Conservation (phyloP, 768 basidiomycete genomes). For the Artomyces pyxidatus region DNA sequence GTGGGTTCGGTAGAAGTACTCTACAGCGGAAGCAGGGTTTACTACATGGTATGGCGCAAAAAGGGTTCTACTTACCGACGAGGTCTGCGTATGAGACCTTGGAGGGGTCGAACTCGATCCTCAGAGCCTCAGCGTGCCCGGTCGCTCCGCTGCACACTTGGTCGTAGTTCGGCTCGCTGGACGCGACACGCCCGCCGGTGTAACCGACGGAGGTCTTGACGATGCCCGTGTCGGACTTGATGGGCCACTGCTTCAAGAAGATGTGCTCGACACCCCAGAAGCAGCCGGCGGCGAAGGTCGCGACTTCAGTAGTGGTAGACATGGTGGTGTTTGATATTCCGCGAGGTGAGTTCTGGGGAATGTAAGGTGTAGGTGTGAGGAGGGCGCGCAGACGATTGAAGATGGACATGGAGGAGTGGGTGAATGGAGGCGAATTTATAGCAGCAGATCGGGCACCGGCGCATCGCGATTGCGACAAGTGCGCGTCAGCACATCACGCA, state of each 20-base stretch:
- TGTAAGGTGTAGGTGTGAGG: too few relatives aligned
- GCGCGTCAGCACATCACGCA: too few relatives aligned
- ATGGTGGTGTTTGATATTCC: slow-evolving; percentile 1
- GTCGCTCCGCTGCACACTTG: slow-evolving; percentile 76
- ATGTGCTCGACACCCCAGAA: slow-evolving; percentile 89
- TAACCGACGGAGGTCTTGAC: slow-evolving; percentile 72
- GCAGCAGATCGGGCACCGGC: too few relatives aligned
- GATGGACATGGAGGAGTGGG: too few relatives aligned
- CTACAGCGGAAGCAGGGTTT: slow-evolving; percentile 29
- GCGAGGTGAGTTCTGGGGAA: slow-evolving; percentile 5
- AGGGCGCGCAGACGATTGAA: slow-evolving; percentile 1
- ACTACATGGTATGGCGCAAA: not conserved
- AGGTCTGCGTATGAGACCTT: slow-evolving; percentile 78
- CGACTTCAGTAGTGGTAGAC: slow-evolving; percentile 27
- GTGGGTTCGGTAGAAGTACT: slow-evolving; percentile 93
- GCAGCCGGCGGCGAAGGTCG: slow-evolving; percentile 56
- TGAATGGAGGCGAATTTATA: too few relatives aligned
- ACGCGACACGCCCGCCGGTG: slow-evolving; percentile 57
- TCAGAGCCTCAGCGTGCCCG: slow-evolving; percentile 82
- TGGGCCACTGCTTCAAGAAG: slow-evolving; percentile 72
- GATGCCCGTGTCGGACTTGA: slow-evolving; percentile 63
- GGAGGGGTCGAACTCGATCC: slow-evolving; percentile 77
- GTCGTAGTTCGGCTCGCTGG: slow-evolving; percentile 56
- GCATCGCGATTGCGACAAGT: too few relatives aligned
- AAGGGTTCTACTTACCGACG: slow-evolving; percentile 51